Base-by-base conservation (phyloP, 176 grass and related monocot species). In the Juncus inflexus region DNA sequence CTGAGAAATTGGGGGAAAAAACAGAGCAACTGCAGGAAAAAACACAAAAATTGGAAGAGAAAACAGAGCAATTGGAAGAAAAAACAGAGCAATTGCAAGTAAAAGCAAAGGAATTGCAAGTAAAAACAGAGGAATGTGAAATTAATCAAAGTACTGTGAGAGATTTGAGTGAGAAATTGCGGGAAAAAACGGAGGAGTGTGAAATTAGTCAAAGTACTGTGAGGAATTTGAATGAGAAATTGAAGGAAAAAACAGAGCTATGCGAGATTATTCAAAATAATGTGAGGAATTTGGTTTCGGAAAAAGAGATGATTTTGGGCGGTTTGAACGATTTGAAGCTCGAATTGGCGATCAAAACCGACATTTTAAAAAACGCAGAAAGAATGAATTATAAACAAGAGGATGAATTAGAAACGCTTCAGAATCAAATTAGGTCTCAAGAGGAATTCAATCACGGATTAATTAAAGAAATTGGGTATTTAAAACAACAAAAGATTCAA, bases 241-340 rank as follows among this genome's bases (percentile, higher is more conserved):
- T 83, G 67, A 88, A 55, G 63, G 78, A 85, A 81, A 76, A 69
- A 37, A 88, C 76, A 67, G 73, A 74, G 63, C 66, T 77, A 49
- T 75, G 79, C 61, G 63, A 77, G 50, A 77, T 59, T 82, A 76
- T 80, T 61, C 81, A 85, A 60, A 60, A 14, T 15, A 80, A 76
- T 86, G 11, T 37, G 86, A 66, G 74, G 7, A 58, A 59, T 12
- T 15, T 71, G n/a, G 43, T 42, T 45, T 60, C 38, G 40, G 68
- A 43, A 40, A 71, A 71, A 42, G 68, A 71, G 58, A 41, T 39
- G 2, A 15, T 71, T 38, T 41, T 58, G 68, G 42, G 40, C 3
- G 54, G 58, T 41, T 35, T 71, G 12, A 71, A 71, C 43, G 53
- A 71, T 39, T 55, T 71, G 39, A 71, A 71, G 43, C 68, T 71